These are phyloP conservation scores for Takashimella tepidaria DNA, from an alignment of 1,284 basidiomycete genomes.

Conservation along the genomic window DNA sequence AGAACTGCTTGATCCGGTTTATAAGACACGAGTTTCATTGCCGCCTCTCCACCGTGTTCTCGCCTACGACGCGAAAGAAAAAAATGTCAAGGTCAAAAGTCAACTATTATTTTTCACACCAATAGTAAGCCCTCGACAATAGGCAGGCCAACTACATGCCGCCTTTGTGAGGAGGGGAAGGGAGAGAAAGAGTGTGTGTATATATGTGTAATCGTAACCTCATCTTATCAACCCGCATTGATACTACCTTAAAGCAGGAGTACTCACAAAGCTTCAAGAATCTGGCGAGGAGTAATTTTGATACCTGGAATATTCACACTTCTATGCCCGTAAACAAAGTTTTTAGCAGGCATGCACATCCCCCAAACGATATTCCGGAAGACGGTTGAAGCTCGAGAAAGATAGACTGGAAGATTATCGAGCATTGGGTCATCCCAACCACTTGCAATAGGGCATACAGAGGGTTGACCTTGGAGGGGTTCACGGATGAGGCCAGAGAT, in stretches of 20 bases:
- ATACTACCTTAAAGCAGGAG: background rate
- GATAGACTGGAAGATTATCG: slow-evolving; percentile 54
- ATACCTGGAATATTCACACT: slow-evolving; percentile 48
- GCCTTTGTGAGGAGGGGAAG: no score
- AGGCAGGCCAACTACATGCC: no score
- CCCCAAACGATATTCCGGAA: slow-evolving; percentile 48
- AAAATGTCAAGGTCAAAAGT: background rate
- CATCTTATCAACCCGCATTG: no score
- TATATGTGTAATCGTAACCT: no score
- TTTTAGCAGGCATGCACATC: slow-evolving; percentile 39
- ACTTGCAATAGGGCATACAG: slow-evolving; percentile 54
- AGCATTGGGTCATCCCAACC: slow-evolving; percentile 36
- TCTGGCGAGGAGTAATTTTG: slow-evolving; percentile 44
- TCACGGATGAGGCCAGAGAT: slow-evolving; percentile 62
- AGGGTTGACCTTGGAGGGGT: slow-evolving; percentile 55
- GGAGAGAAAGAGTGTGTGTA: no score
- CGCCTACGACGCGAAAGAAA: background rate
- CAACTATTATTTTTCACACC: no score
- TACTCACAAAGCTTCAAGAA: slow-evolving; percentile 44
- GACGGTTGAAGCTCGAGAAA: slow-evolving; percentile 54
- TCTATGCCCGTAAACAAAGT: slow-evolving; percentile 31
- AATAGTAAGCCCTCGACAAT: no score
- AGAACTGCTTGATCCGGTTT: slow-evolving; percentile 44
- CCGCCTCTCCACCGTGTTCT: slow-evolving; percentile 40
- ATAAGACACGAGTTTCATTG: slow-evolving; percentile 42